phyloP scores from a whole-genome alignment of 352 stramenopile species.

The Phytopythium aichiense region DNA sequence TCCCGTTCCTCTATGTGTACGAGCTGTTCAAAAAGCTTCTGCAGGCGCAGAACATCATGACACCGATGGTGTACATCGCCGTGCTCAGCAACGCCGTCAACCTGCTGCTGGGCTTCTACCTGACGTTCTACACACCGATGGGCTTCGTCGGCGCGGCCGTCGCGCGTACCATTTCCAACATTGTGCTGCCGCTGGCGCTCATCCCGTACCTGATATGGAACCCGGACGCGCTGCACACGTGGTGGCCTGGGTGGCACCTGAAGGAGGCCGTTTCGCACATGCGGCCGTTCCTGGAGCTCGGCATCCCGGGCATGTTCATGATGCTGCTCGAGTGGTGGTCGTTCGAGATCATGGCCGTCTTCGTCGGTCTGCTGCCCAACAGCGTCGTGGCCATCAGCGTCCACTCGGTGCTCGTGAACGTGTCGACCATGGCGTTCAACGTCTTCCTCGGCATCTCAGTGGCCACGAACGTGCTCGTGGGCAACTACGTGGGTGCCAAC shows the following conservation, averaged over 20 bases:
- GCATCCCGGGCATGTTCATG: slow-evolving; percentile 69
- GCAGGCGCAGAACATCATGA: slow-evolving; percentile 84
- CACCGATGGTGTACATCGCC: slow-evolving; percentile 80
- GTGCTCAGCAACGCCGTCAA: slow-evolving; percentile 79
- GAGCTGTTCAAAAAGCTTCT: slow-evolving; percentile 85
- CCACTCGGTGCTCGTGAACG: slow-evolving; percentile 64
- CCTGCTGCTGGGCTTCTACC: slow-evolving; percentile 58
- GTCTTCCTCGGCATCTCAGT: slow-evolving; percentile 79
- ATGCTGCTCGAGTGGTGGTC: slow-evolving; percentile 76
- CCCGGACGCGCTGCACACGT: slow-evolving; percentile 32
- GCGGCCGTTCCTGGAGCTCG: slow-evolving; percentile 58
- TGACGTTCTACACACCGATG: slow-evolving; percentile 76
- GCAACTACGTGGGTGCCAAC: slow-evolving; percentile 78
- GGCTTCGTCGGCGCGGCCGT: slow-evolving; percentile 80
- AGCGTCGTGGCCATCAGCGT: slow-evolving; percentile 65
- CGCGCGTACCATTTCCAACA: slow-evolving; percentile 53
- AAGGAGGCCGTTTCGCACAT: slow-evolving; percentile 46
- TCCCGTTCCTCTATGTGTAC: slow-evolving; percentile 85
- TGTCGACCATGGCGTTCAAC: slow-evolving; percentile 67
- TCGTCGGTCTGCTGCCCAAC: slow-evolving; percentile 58
- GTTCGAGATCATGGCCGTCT: slow-evolving; percentile 75
- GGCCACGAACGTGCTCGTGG: slow-evolving; percentile 76
- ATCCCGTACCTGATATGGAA: slow-evolving; percentile 66
- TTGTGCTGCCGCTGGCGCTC: slow-evolving; percentile 49
- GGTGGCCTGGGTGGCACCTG: slow-evolving; percentile 70